Percentiles rank a stretch among this genome's conserved stretches.
Evolutionary conservation across 495 filamentous ascomycete genomes (phyloP).

Genomic region (Podospora fimiseda): DNA sequence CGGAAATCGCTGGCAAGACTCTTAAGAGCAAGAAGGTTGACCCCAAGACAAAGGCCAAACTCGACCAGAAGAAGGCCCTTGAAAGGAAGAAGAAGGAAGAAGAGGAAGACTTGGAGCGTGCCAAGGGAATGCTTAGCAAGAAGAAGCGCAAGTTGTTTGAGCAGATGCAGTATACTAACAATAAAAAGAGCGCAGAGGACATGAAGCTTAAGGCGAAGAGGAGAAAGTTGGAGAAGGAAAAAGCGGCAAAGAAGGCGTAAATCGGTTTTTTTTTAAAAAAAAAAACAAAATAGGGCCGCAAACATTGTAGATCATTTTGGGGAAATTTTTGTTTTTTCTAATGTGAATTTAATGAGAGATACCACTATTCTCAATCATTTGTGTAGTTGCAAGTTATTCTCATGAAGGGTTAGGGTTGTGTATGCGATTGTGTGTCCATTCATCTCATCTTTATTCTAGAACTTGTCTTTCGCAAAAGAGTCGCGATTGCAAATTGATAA

Average conservation of each 20-base stretch:
- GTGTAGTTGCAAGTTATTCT: background rate
- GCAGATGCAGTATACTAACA: constrained; percentile 88
- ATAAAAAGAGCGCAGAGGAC: constrained; percentile 73
- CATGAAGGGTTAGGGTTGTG: background rate
- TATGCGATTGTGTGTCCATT: too few species aligned
- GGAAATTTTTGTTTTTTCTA: background rate
- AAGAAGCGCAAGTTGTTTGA: constrained; percentile 86
- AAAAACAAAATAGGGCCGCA: too few species aligned
- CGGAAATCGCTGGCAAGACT: constrained; percentile 61
- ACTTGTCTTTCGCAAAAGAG: too few species aligned
- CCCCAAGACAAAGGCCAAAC: constrained; percentile 52
- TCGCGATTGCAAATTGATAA: too few species aligned
- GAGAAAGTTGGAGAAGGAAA: constrained; percentile 76
- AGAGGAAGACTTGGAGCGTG: constrained; percentile 75
- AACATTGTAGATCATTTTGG: background rate
- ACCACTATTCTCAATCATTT: background rate
- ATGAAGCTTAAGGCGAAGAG: constrained; percentile 71
- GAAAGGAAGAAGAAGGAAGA: constrained; percentile 65
- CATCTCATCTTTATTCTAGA: too few species aligned
- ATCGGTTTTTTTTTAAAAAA: constrained; percentile 23
- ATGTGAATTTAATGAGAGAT: background rate
- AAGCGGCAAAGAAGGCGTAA: constrained; percentile 26
- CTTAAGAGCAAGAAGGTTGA: constrained; percentile 38
- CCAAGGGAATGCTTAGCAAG: constrained; percentile 88
- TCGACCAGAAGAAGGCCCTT: constrained; percentile 58